A percentile compares a stretch with the other conserved stretches of the same genome.
Evolutionary conservation across 1,284 basidiomycete species (phyloP).

Genomic region (Marasmius sp.): DNA sequence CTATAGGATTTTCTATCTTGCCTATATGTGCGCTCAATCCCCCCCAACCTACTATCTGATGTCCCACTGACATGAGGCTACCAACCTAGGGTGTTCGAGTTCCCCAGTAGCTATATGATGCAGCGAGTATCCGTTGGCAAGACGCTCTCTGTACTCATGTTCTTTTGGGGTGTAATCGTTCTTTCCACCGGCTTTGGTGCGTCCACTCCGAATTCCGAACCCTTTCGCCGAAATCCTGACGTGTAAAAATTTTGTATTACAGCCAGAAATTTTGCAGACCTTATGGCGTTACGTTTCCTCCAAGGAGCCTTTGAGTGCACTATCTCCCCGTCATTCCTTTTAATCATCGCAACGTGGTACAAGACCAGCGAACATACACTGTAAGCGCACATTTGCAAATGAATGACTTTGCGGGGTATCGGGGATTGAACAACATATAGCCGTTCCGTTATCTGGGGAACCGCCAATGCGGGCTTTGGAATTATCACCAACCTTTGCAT

Average conservation of each 20-base stretch:
- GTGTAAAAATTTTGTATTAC: constrained; percentile 21
- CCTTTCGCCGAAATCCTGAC: not conserved
- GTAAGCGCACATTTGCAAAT: not conserved
- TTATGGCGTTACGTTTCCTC: constrained; percentile 14
- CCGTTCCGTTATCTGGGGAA: constrained; percentile 16
- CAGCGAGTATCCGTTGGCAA: constrained; percentile 17
- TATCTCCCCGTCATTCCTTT: constrained; percentile 14
- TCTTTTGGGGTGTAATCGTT: constrained; percentile 15
- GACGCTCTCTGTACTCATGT: constrained; percentile 14
- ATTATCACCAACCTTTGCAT: constrained; percentile 13
- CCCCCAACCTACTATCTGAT: not conserved
- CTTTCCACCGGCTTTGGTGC: constrained; percentile 14
- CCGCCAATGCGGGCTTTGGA: constrained; percentile 16
- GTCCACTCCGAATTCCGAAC: not conserved
- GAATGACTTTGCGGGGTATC: not conserved
- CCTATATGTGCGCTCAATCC: constrained; percentile 11
- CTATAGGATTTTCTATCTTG: constrained; percentile 13
- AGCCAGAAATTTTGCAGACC: constrained; percentile 13
- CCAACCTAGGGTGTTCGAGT: constrained; percentile 11
- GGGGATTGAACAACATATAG: not conserved
- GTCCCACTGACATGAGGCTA: not conserved
- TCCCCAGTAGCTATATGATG: constrained; percentile 16
- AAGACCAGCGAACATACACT: constrained; percentile 13
- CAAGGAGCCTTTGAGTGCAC: constrained; percentile 17
- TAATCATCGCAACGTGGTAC: constrained; percentile 17